Base-by-base conservation (phyloP, 345 rosid genomes). In the Rubroshorea leprosula region DNA sequence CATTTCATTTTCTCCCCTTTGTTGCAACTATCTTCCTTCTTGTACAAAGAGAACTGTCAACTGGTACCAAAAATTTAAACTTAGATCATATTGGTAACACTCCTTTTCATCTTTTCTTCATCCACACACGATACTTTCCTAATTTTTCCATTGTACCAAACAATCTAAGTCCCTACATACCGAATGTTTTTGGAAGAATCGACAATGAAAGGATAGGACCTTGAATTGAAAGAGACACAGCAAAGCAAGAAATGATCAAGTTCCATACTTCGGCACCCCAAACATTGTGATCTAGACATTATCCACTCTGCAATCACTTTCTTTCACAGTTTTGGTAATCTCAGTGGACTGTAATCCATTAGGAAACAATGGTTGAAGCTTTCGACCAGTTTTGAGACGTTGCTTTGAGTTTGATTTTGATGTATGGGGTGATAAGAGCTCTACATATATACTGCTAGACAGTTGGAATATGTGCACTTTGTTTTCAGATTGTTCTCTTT, bases 181-280 rank as follows among this genome's bases (percentile, higher is more conserved):
- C 43, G 46, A 10, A 49, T 15, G 13, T 17, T 23, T 24, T 22
- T 23, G 55, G 53, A 38, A 46, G 55, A 52, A 41, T 16, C n/a
- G 23, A 60, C 4, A 17, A 23, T 5, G 20, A 4, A 45, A 23
- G 22, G 49, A 8, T 11, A 20, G 12, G 19, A 49, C 20, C 27
- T 29, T 47, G 10, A 2, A 51, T 54, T 14, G 74, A 65, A n/a
- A n/a, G 79, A 73, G 71, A 63, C 68, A 72, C 72, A 63, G 74
- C 77, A 24, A 63, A 51, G 66, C 62, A 52, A 53, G 20, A 17
- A 47, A 56, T 35, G 12, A 26, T 53, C 13, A 18, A 49, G 4
- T 20, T 44, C 46, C 44, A 20, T 44, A 29, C 38, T 26, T 51
- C 13, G 9, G 45, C 10, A 25, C 45, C 21, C 39, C 47, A 6